Evolutionary conservation across 2,329 filamentous ascomycete species (phyloP).

Genomic region (Pseudocercospora fuligena): DNA sequence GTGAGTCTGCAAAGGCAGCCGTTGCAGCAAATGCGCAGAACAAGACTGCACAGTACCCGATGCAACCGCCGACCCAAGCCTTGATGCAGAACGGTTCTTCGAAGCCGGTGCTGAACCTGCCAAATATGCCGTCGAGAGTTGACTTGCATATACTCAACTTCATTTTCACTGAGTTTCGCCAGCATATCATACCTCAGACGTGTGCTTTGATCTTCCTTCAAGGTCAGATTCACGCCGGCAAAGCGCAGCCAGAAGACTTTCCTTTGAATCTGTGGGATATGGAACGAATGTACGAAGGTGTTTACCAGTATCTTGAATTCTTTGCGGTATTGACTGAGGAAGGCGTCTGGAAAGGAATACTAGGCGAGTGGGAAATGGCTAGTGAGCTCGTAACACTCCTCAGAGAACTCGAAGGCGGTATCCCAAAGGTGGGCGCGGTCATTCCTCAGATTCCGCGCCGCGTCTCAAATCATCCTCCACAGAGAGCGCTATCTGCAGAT

Average conservation of each 20-base stretch:
- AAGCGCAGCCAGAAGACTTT: constrained; percentile 81
- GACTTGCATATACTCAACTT: constrained; percentile 78
- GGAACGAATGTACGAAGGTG: constrained; percentile 92
- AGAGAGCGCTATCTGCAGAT: constrained; percentile 36
- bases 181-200: constrained; percentile 90
- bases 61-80: constrained; percentile 18
- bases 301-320: constrained; percentile 93
- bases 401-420: constrained; percentile 83
- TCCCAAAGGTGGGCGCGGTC: constrained; percentile 73
- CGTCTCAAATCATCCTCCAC: constrained; percentile 27
- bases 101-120: constrained; percentile 13
- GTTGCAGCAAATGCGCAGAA: constrained; percentile 27
- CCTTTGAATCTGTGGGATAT: constrained; percentile 97
- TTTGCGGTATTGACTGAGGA: constrained; percentile 88
- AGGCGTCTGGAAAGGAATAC: constrained; percentile 77
- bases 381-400: constrained; percentile 88
- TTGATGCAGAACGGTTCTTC: constrained; percentile 12
- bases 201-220: constrained; percentile 94
- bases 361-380: constrained; percentile 89
- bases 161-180: constrained; percentile 89
- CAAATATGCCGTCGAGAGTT: constrained; percentile 50
- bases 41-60: constrained; percentile 15
- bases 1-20: constrained; percentile 44
- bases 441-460: constrained; percentile 49
- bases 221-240: constrained; percentile 80